These are phyloP conservation scores for Coemansia sp. DNA, from an alignment of 192 early-diverging fungal species.

Conservation along the genomic window DNA sequence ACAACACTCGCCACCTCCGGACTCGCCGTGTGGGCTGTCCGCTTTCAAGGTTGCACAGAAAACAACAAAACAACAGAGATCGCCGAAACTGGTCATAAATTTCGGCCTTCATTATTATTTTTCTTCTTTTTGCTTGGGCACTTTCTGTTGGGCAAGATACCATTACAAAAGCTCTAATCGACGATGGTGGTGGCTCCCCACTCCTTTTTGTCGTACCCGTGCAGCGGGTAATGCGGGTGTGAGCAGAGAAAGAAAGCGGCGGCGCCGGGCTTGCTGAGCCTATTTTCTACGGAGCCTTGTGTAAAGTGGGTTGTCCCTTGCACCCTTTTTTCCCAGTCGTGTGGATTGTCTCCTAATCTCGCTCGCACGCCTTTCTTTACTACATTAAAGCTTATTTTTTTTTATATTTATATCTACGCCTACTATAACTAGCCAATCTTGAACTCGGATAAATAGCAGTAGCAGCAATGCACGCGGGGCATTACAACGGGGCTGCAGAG, in stretches of 20 bases:
- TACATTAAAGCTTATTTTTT: conserved; percentile 4
- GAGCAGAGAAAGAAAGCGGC: background rate
- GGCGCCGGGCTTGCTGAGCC: background rate
- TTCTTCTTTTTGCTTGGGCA: background rate
- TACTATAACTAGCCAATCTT: background rate
- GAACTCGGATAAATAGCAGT: conserved; percentile 7
- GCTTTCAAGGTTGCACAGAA: background rate
- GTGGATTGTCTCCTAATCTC: background rate
- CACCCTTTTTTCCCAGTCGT: background rate
- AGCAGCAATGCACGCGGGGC: conserved; percentile 19
- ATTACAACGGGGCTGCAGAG: conserved; percentile 14
- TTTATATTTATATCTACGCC: background rate
- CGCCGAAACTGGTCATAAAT: background rate
- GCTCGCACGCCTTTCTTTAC: conserved; percentile 7
- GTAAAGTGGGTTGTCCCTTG: background rate
- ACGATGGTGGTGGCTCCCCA: background rate
- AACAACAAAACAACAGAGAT: background rate
- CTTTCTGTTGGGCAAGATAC: background rate
- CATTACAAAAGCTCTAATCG: background rate
- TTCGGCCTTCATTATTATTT: background rate
- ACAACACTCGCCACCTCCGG: background rate
- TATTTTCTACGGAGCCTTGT: background rate
- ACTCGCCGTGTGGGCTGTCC: background rate
- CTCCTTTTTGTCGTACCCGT: background rate
- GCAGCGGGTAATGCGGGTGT: background rate